Conservation (phyloP, 768 basidiomycete genomes). For the Mrakia hoshinonis region DNA sequence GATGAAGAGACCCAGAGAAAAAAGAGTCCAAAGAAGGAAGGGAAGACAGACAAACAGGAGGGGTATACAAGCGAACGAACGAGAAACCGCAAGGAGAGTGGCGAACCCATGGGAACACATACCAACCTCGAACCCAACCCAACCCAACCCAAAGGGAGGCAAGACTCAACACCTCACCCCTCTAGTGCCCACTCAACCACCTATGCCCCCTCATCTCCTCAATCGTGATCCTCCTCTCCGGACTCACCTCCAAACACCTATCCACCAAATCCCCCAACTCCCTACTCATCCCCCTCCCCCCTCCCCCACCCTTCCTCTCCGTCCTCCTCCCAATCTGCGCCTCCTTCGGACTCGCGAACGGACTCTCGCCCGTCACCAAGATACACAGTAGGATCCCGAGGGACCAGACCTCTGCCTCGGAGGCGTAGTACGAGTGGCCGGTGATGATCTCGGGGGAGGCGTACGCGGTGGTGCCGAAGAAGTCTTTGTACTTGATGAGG, state of each 20-base stretch:
- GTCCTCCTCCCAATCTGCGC: slow-evolving; percentile 34
- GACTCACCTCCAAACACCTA: slow-evolving; percentile 36
- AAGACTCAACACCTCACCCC: no score
- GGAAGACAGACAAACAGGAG: background rate
- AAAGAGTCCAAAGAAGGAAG: background rate
- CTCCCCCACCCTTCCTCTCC: slow-evolving; percentile 31
- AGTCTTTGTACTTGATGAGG: slow-evolving; percentile 28
- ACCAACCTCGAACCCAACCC: no score
- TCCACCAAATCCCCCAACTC: slow-evolving; percentile 35
- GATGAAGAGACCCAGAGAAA: no score
- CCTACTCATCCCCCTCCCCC: slow-evolving; percentile 30
- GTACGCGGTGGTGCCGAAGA: slow-evolving; percentile 39
- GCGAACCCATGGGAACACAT: no score
- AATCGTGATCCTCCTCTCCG: slow-evolving; percentile 34
- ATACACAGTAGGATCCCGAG: slow-evolving; percentile 45
- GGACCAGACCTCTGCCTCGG: slow-evolving; percentile 44
- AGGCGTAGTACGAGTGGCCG: slow-evolving; percentile 41
- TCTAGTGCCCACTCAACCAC: slow-evolving; percentile 11
- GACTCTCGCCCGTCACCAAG: slow-evolving; percentile 43
- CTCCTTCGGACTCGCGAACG: slow-evolving; percentile 36
- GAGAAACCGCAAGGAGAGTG: no score
- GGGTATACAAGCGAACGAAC: no score
- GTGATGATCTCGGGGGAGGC: slow-evolving; percentile 42
- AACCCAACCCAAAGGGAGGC: no score
- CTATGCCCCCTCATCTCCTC: slow-evolving; percentile 33